Evolutionary conservation across 352 stramenopile genomes (phyloP).

Genomic region (Phytophthora ohioensis): DNA sequence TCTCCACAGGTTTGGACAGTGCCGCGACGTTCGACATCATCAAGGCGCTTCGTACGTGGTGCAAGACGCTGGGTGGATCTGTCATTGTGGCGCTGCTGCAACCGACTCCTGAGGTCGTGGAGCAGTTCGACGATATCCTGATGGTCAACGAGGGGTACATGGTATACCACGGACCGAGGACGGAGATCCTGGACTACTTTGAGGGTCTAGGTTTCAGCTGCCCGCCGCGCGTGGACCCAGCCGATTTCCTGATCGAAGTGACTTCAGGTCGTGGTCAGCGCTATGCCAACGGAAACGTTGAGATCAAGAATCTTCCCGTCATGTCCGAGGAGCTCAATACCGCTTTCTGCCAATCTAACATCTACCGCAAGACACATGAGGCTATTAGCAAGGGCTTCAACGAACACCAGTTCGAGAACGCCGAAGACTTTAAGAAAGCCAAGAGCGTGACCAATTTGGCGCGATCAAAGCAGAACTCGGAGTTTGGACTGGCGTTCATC

Average conservation of each 20-base stretch:
- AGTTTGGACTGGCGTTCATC: constrained; percentile 60
- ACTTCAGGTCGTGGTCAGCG: constrained; percentile 61
- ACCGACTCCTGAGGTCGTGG: constrained; percentile 91
- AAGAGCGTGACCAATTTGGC: constrained; percentile 50
- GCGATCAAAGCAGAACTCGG: constrained; percentile 57
- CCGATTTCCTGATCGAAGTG: constrained; percentile 78
- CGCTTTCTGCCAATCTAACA: too few relatives aligned
- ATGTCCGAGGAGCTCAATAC: too few relatives aligned
- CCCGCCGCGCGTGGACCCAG: constrained; percentile 66
- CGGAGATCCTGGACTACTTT: constrained; percentile 89
- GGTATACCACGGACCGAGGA: constrained; percentile 92
- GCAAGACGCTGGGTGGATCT: constrained; percentile 47
- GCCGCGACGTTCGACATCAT: constrained; percentile 66
- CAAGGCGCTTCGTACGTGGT: constrained; percentile 61
- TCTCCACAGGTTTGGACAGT: constrained; percentile 66
- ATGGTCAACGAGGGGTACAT: constrained; percentile 94
- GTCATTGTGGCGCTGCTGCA: constrained; percentile 51
- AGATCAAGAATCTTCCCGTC: constrained; percentile 38
- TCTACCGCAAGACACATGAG: too few relatives aligned
- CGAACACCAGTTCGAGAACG: constrained; percentile 58
- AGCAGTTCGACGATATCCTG: constrained; percentile 96
- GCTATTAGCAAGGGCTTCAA: constrained; percentile 50
- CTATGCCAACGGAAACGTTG: constrained; percentile 54
- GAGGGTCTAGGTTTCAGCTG: constrained; percentile 62
- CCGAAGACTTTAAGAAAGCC: constrained; percentile 64